phyloP scores from a whole-genome alignment of 495 filamentous ascomycete genomes.

The Durotheca rogersii region DNA sequence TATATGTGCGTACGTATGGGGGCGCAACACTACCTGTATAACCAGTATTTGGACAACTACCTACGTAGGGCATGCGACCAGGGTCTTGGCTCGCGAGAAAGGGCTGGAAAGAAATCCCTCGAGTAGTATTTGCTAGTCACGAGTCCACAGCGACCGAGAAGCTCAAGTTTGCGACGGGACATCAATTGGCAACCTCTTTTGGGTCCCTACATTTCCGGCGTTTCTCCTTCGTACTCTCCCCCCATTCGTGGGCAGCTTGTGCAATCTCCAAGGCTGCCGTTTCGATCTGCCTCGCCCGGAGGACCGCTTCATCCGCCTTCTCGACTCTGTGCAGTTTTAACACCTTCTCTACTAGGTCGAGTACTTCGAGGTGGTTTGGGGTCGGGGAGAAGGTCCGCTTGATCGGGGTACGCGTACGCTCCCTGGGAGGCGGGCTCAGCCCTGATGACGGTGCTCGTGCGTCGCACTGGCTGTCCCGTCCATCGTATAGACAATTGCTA shows the following conservation, averaged over 20 bases:
- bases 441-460: conserved; percentile 2
- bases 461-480: conserved; percentile 9
- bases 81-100: no score
- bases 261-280: conserved; percentile 23
- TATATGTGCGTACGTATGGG: no score
- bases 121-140: no score
- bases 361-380: conserved; percentile 17
- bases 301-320: conserved; percentile 5
- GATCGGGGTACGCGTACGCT: conserved; percentile 18
- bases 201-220: conserved; percentile 9
- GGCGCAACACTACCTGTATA: no score
- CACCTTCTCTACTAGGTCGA: conserved; percentile 18
- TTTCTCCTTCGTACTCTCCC: conserved; percentile 12
- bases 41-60: no score
- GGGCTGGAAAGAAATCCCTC: no score
- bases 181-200: conserved; percentile 8
- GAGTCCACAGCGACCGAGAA: neutral
- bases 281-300: conserved; percentile 21
- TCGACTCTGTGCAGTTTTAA: conserved; percentile 3
- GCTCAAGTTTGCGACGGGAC: neutral
- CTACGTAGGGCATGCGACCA: no score
- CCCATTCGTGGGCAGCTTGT: conserved; percentile 27
- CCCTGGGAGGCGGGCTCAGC: conserved; percentile 10
- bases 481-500: conserved; percentile 25
- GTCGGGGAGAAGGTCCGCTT: conserved; percentile 10